phyloP scores from a whole-genome alignment of 2,329 filamentous ascomycete genomes.

The Microsporum audouinii region DNA sequence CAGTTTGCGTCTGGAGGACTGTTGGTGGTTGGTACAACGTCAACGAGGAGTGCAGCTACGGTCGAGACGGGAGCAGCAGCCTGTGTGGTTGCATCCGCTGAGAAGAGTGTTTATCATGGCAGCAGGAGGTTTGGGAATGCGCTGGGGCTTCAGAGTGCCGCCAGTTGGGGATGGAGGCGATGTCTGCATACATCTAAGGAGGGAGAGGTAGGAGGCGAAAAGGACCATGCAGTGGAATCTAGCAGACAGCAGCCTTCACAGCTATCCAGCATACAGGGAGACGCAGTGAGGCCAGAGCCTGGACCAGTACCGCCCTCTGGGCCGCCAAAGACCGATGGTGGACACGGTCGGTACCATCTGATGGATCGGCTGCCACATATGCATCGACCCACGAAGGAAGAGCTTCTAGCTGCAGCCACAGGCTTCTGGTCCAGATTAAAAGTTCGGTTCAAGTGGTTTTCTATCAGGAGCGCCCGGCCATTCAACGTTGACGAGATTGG shows the following conservation, averaged over 20 bases:
- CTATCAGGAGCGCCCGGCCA: conserved; percentile 81
- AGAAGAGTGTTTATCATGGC: conserved; percentile 23
- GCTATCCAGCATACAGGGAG: background rate
- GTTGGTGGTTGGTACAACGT: conserved; percentile 38
- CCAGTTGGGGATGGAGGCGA: conserved; percentile 21
- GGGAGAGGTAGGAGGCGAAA: background rate
- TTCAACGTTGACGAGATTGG: conserved; percentile 97
- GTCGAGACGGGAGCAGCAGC: conserved; percentile 24
- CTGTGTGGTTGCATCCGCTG: conserved; percentile 21
- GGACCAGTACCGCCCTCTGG: background rate
- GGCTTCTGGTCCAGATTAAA: conserved; percentile 85
- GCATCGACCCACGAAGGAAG: conserved; percentile 81
- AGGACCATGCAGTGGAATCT: background rate
- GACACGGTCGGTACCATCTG: conserved; percentile 30
- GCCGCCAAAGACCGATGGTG: background rate
- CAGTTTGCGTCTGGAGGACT: conserved; percentile 47
- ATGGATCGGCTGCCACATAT: conserved; percentile 55
- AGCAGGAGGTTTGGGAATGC: conserved; percentile 15
- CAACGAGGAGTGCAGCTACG: conserved; percentile 20
- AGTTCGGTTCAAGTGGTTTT: conserved; percentile 95
- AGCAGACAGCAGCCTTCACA: background rate
- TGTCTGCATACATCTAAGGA: conserved; percentile 23
- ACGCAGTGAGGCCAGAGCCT: background rate
- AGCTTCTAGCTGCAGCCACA: conserved; percentile 78
- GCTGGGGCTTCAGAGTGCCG: conserved; percentile 13